A percentile compares a stretch with the other conserved stretches of the same genome.
These are phyloP conservation scores for Parascedosporium putredinis DNA, from an alignment of 2,329 filamentous ascomycete genomes.

Conservation along the genomic window DNA sequence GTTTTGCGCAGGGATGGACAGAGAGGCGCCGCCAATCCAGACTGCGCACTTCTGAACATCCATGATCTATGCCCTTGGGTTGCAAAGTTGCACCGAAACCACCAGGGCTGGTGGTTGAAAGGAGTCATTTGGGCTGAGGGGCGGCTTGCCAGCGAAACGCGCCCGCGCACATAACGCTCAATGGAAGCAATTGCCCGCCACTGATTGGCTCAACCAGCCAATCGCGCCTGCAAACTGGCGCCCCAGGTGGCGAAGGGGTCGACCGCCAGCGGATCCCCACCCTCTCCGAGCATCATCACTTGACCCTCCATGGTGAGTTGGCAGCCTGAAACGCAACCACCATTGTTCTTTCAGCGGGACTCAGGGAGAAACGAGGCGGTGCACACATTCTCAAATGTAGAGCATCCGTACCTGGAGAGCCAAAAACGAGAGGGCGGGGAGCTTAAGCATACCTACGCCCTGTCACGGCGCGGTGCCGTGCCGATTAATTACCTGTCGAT, in stretches of 20 bases:
- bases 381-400: background rate
- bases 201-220: background rate
- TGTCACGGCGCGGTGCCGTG: no score
- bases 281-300: background rate
- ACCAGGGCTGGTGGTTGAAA: no score
- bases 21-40: background rate
- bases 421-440: background rate
- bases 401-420: background rate
- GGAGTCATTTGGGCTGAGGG: no score
- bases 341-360: background rate
- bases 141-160: no score
- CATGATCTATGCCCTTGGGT: no score
- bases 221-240: background rate
- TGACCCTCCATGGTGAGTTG: background rate
- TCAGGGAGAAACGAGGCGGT: background rate
- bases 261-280: no score
- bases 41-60: no score
- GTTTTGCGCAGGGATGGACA: no score
- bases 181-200: background rate
- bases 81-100: no score
- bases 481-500: no score
- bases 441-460: no score
- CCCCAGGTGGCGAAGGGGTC: background rate
- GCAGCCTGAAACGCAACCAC: slow-evolving; percentile 3
- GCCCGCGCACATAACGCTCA: no score